These are phyloP conservation scores for Leucocoprinus sp. DNA, from an alignment of 768 basidiomycete species.

Conservation along the genomic window DNA sequence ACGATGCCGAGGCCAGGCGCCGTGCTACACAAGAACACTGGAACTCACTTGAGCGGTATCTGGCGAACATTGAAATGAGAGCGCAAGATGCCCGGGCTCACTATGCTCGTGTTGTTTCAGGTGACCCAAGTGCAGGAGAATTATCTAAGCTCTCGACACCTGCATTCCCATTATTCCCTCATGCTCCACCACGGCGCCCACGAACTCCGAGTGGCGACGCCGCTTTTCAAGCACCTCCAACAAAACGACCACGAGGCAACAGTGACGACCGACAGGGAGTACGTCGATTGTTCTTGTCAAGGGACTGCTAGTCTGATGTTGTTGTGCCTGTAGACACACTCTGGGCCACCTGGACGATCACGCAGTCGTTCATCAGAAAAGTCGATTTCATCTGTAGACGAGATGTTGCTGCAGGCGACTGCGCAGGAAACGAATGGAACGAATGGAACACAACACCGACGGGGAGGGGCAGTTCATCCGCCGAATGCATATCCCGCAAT, in stretches of 20 bases:
- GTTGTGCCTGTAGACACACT: too few relatives aligned
- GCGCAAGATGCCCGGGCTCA: constrained; percentile 41
- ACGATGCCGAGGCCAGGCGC: constrained; percentile 45
- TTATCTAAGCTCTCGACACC: constrained; percentile 14
- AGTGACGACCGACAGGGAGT: constrained; percentile 15
- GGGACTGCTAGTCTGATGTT: constrained; percentile 10
- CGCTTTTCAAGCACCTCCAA: constrained; percentile 34
- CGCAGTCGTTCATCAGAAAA: constrained; percentile 28
- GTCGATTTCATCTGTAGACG: constrained; percentile 32
- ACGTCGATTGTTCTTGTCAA: constrained; percentile 8
- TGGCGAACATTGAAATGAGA: constrained; percentile 35
- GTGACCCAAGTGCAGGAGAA: constrained; percentile 19
- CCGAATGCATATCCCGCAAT: constrained; percentile 4
- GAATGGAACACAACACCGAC: not conserved
- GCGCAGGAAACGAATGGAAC: constrained; percentile 20
- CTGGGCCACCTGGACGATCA: constrained; percentile 22
- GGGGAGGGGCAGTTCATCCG: not conserved
- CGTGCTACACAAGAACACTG: constrained; percentile 39
- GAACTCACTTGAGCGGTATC: constrained; percentile 40
- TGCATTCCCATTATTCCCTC: constrained; percentile 29
- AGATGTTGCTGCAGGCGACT: constrained; percentile 35
- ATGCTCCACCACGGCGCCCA: constrained; percentile 22
- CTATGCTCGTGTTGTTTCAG: constrained; percentile 36
- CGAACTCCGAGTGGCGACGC: constrained; percentile 31
- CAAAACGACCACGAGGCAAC: constrained; percentile 24